Base-by-base conservation (phyloP, 805 yeast genomes). In the Vanderwaltozyma yarrowii region DNA sequence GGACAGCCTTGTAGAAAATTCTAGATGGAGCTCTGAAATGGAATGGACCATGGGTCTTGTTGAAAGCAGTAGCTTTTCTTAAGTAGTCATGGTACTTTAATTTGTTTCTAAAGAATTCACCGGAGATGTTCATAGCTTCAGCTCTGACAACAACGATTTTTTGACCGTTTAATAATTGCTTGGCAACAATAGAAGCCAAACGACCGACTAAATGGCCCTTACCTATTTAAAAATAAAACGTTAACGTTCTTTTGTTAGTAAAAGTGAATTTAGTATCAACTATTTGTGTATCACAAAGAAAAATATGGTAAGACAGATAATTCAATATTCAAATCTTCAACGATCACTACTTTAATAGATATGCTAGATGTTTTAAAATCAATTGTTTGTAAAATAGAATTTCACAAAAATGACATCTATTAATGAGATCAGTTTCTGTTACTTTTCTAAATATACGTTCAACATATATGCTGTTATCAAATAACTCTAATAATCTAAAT, bases 1-100 rank as follows among this genome's bases (percentile, higher is more conserved):
- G 84, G 69, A 92, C 73, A 65, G 98, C 96, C 83, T 92, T 92
- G 94, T 88, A 88, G 74, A 92, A 87, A 73, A 92, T 89, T 76
- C 97, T 87, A 51, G 97, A 88, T 71, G 98, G 98, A 51, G 98
- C 98, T 76, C 97, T 92, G 95, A 92, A 92, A 72, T 92, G 98
- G 96, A 89, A 92, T 66, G 97, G 97, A 77, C 98, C 98, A 71
- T 88, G 82, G 65, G 78, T 81, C 77, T 87, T 87, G 95, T 92
- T 92, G 88, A 71, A 92, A 76, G 95, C 83, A 67, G 97, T 88
- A 62, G 94, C 84, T 80, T 92, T 92, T 82, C 97, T 88, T 73
- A 92, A 81, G 88, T 88, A 92, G 70, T 94, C 98, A 74, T 88
- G 96, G 89, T 87, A 92, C 84, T 92, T 92, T 73, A 89, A 82